Evolutionary conservation across 1,284 basidiomycete genomes (phyloP), one percentile per base, ranked within the genome.

Genomic region (Moniliophthora roreri): DNA sequence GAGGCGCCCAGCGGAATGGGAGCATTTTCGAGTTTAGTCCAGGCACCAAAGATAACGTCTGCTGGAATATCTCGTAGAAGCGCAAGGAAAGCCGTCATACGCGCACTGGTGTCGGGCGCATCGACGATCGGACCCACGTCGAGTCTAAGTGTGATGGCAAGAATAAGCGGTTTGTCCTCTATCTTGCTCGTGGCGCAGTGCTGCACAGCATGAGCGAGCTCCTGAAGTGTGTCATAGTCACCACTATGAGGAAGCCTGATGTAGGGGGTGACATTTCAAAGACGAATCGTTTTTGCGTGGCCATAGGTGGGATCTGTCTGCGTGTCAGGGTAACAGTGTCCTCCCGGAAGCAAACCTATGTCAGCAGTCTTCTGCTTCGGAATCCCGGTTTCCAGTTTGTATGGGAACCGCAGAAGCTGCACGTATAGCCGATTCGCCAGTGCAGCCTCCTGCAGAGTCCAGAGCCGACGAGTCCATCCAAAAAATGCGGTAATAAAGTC

Each of bases 181-280:
- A 42, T 42, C 21, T 42, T 42, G 18, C 41, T 42, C n/a, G 41
- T 42, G n/a, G 41, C n/a, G 5, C 41, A 11, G 24, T 42, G 41
- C 13, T 42, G 20, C 6, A 42, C 41, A 13, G 41, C 41, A 42
- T 21, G 13, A 21, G 20, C 20, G 4, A 42, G 41, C 11, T 11
- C 13, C 20, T 42, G 41, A 13, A 42, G 41, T 18, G 20, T 20
- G 41, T 42, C 41, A 11, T 42, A 18, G 41, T 42, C 4, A 24
- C 21, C 15, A 42, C 20, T 13, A 42, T 42, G 11, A 13, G 9
- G 6, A 42, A 21, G 4, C 41, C 41, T 21, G 20, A 20, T 20
- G 20, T 24, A 3, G 24, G 20, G 11, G 20, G 20, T 6, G 24
- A 24, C 20, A 13, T 21, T 13, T 42, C 41, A 6, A 42, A 20